These are phyloP conservation scores for Ilex paraguariensis DNA, from an alignment of 305 asterid genomes.

Conservation along the genomic window DNA sequence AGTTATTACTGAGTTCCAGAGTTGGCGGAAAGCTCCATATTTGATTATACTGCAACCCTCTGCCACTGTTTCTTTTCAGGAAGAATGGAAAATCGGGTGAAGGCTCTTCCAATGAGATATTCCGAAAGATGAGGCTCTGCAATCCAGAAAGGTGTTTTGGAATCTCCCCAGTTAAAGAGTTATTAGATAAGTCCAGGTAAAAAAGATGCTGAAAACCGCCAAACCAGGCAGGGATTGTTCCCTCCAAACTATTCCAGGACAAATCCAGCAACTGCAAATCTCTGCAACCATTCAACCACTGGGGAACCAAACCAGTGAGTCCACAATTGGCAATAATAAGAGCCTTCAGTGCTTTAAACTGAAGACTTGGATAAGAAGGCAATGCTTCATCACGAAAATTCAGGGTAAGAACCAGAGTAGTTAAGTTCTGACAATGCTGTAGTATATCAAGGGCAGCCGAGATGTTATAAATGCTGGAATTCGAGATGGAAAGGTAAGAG, in stretches of 20 bases:
- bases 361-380: constrained; percentile 41
- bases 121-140: constrained; percentile 39
- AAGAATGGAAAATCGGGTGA: constrained; percentile 57
- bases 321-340: constrained; percentile 64
- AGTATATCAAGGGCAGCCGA: constrained; percentile 41
- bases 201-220: constrained; percentile 49
- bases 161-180: constrained; percentile 50
- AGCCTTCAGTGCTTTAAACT: constrained; percentile 40
- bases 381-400: constrained; percentile 50
- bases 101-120: constrained; percentile 30
- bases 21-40: constrained; percentile 64
- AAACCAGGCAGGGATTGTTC: constrained; percentile 64
- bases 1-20: constrained; percentile 61
- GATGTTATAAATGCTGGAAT: constrained; percentile 50
- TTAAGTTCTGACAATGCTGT: constrained; percentile 60
- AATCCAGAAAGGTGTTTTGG: constrained; percentile 54
- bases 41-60: constrained; percentile 42
- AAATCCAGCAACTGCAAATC: constrained; percentile 59
- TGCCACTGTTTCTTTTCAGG: constrained; percentile 37
- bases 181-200: constrained; percentile 74
- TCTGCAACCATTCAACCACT: constrained; percentile 46
- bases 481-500: constrained; percentile 52
- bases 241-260: constrained; percentile 60
- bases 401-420: constrained; percentile 58
- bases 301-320: constrained; percentile 65